Evolutionary conservation across 768 basidiomycete species (phyloP), one percentile per base, ranked within the genome.

Genomic region (Lentinula detonsa): DNA sequence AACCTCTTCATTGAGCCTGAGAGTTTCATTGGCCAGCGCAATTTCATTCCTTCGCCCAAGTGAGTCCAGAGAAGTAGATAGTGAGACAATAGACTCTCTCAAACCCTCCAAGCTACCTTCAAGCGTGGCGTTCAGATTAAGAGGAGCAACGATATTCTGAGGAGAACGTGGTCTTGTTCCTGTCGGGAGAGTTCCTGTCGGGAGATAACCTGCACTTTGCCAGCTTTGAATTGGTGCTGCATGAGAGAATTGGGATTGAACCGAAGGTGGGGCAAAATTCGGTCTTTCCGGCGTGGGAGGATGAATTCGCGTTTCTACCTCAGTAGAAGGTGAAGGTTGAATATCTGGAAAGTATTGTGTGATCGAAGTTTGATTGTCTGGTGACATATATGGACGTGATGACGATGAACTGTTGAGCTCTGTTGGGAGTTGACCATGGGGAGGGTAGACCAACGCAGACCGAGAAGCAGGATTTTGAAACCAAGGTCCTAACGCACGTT

Each of bases 1-100:
- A 35, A 90, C 77, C 69, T 93, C 91, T 65, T 93, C 91, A 48
- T 83, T 85, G 62, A 87, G 73, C 63, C 90, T 76, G 68, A 89
- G 77, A 50, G 82, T 82, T 71, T 93, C 91, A 64, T 90, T 88
- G 21, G 83, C 79, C 56, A 88, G 71, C 43, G 84, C 82, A 65
- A 91, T 83, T 51, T 90, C 87, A 56, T 79, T 83, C 23, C 85
- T 76, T 51, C 87, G 76, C 16, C 80, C 84, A 9, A 88, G 73
- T 1, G 81, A 86, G 60, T 87, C 86, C 43, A 88, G 74, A 1
- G 84, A 78, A 5, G 78, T 72, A n/a, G 82, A 79, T n/a, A 89
- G 73, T 10, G 82, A 72, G 53, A 84, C 78, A 39, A 91, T 68
- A 55, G 85, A 84, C 40, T 83, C 84, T 49, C 86, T 78, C 57